Evolutionary conservation across 768 basidiomycete species (phyloP), one percentile per base, ranked within the genome.

Genomic region (Hericium rajendrae): DNA sequence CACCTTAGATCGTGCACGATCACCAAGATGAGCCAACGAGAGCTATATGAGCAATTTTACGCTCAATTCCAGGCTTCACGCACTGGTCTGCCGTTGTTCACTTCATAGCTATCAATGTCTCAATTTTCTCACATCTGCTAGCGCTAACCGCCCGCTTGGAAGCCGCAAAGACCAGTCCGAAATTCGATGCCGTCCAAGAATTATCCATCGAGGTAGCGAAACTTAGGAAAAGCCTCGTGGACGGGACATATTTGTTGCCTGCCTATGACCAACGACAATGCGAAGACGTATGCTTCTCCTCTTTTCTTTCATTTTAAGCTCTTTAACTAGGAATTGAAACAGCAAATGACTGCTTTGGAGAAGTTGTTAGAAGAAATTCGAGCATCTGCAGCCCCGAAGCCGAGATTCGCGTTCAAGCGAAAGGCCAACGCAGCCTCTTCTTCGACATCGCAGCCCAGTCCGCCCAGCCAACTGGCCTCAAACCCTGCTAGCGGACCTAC

Each of bases 261-360:
- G 73, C 77, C 40, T 89, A 88, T 65, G 87, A 90, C 68, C 88
- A 86, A 65, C 77, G 84, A 55, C 84, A 83, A 64, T 86, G 78
- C 65, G 85, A 86, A 67, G 70, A 73, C 64, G 88, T 89, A 54
- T 48, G 22, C 37, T 16, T 54, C 12, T 20, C 43, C 40, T 54
- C 4, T 2, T 13, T 32, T n/a, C 3, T 32, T 16, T 22, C 10
- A 18, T 22, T 22, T 22, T 22, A 22, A 1, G 22, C 22, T 32
- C 32, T 8, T 4, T 32, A 10, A 32, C 32, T 32, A 8, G 6
- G 6, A 8, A 32, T 8, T 24, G 4, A 13, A 20, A 26, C 63
- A 93, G 90, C 84, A 85, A 80, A 68, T 91, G 56, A 83, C 81
- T 65, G 68, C 68, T 4, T 67, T 91, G 10, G 88, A 89, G 67